Percentiles rank a stretch among this genome's conserved stretches.
phyloP scores from a whole-genome alignment of 441 rosid species.

The Adansonia rubrostipa region DNA sequence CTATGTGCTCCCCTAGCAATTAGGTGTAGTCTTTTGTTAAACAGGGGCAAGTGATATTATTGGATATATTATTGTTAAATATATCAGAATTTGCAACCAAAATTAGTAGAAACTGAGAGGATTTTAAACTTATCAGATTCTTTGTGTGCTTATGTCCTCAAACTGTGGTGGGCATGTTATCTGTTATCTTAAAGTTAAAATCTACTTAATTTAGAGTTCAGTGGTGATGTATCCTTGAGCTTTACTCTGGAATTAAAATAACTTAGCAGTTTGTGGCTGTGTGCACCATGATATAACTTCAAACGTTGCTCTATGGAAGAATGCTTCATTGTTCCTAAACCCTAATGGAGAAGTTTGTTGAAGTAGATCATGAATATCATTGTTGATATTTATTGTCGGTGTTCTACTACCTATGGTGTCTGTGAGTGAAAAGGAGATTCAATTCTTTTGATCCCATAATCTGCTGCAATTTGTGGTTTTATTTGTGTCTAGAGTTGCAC shows the following conservation, averaged over 20 bases:
- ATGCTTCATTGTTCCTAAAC: conserved; percentile 9
- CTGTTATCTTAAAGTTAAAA: not conserved
- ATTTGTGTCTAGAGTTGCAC: not conserved
- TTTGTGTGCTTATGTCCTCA: not conserved
- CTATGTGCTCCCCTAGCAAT: not conserved
- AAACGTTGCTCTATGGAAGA: conserved; percentile 13
- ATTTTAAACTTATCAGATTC: not conserved
- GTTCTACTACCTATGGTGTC: not conserved
- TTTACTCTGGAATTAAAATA: not conserved
- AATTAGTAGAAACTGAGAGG: not conserved
- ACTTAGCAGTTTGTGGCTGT: not conserved
- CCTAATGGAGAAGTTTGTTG: not conserved
- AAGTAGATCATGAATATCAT: not conserved
- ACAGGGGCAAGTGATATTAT: not conserved
- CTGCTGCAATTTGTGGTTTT: not conserved
- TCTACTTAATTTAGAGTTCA: not conserved
- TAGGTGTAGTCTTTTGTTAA: not conserved
- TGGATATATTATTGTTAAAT: not conserved
- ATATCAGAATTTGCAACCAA: not conserved
- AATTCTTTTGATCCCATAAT: conserved; percentile 8
- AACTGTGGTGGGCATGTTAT: not conserved
- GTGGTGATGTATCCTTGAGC: not conserved
- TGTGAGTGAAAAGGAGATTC: not conserved
- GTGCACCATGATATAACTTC: conserved; percentile 11
- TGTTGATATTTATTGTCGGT: not conserved